A percentile compares a stretch with the other conserved stretches of the same genome.
Evolutionary conservation across 768 basidiomycete genomes (phyloP).

Genomic region (Hygrophoropsis aurantiaca): DNA sequence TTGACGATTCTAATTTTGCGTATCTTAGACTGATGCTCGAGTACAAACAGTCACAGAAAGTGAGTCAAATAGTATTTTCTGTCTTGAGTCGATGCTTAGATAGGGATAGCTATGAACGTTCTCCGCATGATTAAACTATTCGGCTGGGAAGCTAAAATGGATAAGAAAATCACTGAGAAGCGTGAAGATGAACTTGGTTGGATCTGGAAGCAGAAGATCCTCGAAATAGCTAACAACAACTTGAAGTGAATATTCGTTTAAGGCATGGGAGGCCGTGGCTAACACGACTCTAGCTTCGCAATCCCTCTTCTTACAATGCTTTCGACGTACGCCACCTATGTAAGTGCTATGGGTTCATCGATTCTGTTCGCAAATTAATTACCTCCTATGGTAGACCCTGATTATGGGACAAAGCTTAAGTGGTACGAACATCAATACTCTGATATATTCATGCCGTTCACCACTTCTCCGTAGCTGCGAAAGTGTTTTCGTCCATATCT

Average conservation of each 20-base stretch:
- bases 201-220: conserved; percentile 51
- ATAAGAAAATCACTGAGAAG: conserved; percentile 48
- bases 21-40: conserved; percentile 47
- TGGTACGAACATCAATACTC: too few relatives aligned
- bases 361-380: background rate
- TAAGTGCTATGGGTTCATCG: conserved; percentile 34
- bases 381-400: background rate
- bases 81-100: conserved; percentile 4
- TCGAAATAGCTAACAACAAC: too few relatives aligned
- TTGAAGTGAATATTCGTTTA: conserved; percentile 38
- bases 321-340: conserved; percentile 54
- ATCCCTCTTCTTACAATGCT: conserved; percentile 67
- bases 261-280: background rate
- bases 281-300: conserved; percentile 39
- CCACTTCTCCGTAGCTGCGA: too few relatives aligned
- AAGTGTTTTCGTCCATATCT: too few relatives aligned
- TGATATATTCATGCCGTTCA: too few relatives aligned
- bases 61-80: conserved; percentile 34
- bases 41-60: conserved; percentile 61
- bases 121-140: too few relatives aligned
- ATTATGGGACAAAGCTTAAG: too few relatives aligned
- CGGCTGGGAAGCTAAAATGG: too few relatives aligned
- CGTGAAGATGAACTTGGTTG: conserved; percentile 61
- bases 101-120: conserved; percentile 44
- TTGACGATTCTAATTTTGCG: background rate